Base-by-base conservation (phyloP, 2,329 filamentous ascomycete species). In the Aspergillus felis region DNA sequence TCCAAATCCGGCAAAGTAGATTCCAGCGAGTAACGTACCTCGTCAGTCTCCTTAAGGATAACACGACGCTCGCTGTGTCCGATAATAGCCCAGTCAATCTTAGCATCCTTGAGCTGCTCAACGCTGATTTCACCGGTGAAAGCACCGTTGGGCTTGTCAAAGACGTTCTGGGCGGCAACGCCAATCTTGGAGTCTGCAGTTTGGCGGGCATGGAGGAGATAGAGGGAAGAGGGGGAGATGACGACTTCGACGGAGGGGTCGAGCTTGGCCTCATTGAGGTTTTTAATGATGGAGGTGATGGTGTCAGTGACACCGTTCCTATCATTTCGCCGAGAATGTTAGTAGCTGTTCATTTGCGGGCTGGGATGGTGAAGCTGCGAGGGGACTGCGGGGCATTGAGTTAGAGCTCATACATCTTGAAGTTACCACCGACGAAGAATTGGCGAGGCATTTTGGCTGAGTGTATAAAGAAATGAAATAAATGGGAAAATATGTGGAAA, bases 351-450 rank as follows among this genome's bases (percentile, higher is more conserved):
- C 55, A 52, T 51, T 47, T 29, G 46, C 14, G 24, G 24, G 35
- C 28, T 32, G 42, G 57, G 51, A 53, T 52, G 58, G 62, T 63
- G 61, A 38, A 38, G 12, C 32, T 38, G 32, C 14, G 57, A 63
- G 64, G 62, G 62, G 59, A 62, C 61, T 56, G 67, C 58, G 68
- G 64, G 64, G 64, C 59, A 68, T 60, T 63, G 54, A 41, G 53
- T 55, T 59, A 61, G 32, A 58, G 49, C 41, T 77, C 84, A 75
- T 81, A 96, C 92, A 97, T 97, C 86, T 99, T 97, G 84, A 97
- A 97, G 88, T 99, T 99, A 76, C 92, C 92, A 79, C 92, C 92
- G 78, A 96, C 90, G 78, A 96, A 96, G 84, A 96, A 96, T 83
- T 92, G 89, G 83, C 92, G 92, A 85, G 88, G 84, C 92, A 96